Evolutionary conservation across 2,329 filamentous ascomycete genomes (phyloP).

Genomic region (Neospermospora avenae): DNA sequence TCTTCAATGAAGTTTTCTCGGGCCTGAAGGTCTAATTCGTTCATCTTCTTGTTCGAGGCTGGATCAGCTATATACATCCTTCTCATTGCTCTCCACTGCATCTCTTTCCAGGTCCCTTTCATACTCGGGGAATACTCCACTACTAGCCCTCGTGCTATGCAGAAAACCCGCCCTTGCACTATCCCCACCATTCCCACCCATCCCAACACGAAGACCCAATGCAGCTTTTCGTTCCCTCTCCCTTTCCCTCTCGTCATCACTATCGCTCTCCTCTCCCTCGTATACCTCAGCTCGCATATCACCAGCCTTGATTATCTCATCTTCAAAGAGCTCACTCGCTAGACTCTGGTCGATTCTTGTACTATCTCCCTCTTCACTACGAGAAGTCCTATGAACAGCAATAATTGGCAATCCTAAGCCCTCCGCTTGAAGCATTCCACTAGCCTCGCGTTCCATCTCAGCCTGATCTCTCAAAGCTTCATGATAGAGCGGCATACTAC

Average conservation of each 20-base stretch:
- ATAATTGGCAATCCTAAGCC: constrained; percentile 5
- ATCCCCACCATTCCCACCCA: not conserved
- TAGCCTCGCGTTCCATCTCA: not conserved
- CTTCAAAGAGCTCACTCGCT: not conserved
- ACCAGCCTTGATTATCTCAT: not conserved
- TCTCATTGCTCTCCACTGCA: not conserved
- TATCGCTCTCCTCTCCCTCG: not conserved
- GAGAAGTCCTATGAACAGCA: not conserved
- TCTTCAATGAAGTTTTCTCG: not conserved
- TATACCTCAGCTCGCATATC: not conserved
- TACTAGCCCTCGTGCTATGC: constrained; percentile 8
- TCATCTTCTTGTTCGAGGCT: not conserved
- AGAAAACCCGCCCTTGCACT: not conserved
- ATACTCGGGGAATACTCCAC: constrained; percentile 4
- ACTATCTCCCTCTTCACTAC: not conserved
- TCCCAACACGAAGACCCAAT: not conserved
- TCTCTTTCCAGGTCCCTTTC: not conserved
- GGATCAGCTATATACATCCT: constrained; percentile 3
- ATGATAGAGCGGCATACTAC: constrained; percentile 6
- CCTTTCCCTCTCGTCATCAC: not conserved
- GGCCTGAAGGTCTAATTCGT: not conserved
- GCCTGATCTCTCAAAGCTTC: not conserved
- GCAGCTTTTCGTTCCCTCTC: not conserved
- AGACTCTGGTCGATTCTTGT: not conserved
- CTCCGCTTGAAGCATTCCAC: not conserved